Evolutionary conservation across 768 basidiomycete species (phyloP).

Genomic region (Auricularia sp.): DNA sequence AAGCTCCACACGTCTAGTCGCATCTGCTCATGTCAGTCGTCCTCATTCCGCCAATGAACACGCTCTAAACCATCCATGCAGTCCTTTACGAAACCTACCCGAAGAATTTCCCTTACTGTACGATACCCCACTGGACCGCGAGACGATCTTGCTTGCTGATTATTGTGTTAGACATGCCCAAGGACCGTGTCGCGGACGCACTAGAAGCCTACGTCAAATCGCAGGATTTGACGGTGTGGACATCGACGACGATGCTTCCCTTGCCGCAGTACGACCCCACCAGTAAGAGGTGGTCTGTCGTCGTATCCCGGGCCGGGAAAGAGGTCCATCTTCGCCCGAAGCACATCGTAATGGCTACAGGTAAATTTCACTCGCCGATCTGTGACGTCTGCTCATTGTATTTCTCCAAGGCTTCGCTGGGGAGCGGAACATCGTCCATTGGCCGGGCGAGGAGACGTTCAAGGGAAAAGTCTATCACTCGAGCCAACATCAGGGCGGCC

Average conservation of each 20-base stretch:
- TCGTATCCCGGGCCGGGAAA: conserved; percentile 21
- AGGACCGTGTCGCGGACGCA: conserved; percentile 34
- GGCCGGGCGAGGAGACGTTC: conserved; percentile 21
- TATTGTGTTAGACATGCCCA: conserved; percentile 1
- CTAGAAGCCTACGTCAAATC: conserved; percentile 30
- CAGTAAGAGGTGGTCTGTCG: conserved; percentile 25
- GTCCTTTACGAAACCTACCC: conserved; percentile 33
- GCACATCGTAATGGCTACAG: conserved; percentile 32
- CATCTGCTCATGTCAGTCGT: not conserved
- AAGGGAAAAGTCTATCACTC: conserved; percentile 25
- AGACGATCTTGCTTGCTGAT: not conserved
- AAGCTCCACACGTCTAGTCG: conserved; percentile 23
- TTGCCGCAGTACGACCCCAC: conserved; percentile 24
- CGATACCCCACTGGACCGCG: conserved; percentile 23
- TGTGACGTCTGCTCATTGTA: no score
- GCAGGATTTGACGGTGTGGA: conserved; percentile 38
- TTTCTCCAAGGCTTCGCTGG: conserved; percentile 17
- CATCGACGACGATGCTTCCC: conserved; percentile 22
- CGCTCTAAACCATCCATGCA: conserved; percentile 7
- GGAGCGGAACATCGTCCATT: conserved; percentile 21
- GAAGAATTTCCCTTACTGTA: conserved; percentile 22
- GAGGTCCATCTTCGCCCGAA: conserved; percentile 24
- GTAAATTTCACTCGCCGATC: conserved; percentile 4
- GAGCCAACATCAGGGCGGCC: conserved; percentile 20
- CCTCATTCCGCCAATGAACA: not conserved